These are phyloP conservation scores for Psilocybe subaeruginosa DNA, from an alignment of 768 basidiomycete genomes.

Conservation along the genomic window DNA sequence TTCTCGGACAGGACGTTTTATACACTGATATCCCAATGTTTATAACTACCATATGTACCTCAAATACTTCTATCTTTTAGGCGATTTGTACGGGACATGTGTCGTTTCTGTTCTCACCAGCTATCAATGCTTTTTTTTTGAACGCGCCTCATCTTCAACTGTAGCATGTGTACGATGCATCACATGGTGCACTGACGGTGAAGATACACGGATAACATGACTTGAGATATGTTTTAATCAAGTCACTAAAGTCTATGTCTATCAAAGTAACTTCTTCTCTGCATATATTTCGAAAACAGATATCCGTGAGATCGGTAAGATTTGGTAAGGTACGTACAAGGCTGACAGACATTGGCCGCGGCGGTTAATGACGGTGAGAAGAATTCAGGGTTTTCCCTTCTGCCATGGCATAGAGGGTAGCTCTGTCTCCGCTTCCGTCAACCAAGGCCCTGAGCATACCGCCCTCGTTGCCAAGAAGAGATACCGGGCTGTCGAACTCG, in stretches of 20 bases:
- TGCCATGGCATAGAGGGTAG: conserved; percentile 26
- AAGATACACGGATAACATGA: not conserved
- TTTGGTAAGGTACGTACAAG: not conserved
- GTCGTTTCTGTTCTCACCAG: not conserved
- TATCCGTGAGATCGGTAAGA: conserved; percentile 14
- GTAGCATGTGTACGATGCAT: not conserved
- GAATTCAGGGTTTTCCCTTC: conserved; percentile 9
- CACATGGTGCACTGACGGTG: conserved; percentile 1
- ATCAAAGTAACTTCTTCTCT: conserved; percentile 1
- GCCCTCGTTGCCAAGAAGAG: conserved; percentile 17
- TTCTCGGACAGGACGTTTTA: conserved; percentile 1
- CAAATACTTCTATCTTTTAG: not conserved
- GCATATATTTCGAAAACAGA: conserved; percentile 6
- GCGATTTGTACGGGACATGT: not conserved
- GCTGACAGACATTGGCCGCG: not conserved
- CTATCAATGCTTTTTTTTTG: not conserved
- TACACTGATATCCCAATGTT: not conserved
- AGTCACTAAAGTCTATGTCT: conserved; percentile 5
- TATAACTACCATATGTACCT: not conserved
- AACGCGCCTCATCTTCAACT: not conserved
- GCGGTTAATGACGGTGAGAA: conserved; percentile 15
- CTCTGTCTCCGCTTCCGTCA: conserved; percentile 26
- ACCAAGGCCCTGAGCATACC: conserved; percentile 24
- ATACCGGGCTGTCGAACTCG: conserved; percentile 23
- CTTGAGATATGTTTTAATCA: conserved; percentile 4